These are phyloP conservation scores for Candida nemodendra DNA, from an alignment of 805 yeast genomes.

Conservation along the genomic window DNA sequence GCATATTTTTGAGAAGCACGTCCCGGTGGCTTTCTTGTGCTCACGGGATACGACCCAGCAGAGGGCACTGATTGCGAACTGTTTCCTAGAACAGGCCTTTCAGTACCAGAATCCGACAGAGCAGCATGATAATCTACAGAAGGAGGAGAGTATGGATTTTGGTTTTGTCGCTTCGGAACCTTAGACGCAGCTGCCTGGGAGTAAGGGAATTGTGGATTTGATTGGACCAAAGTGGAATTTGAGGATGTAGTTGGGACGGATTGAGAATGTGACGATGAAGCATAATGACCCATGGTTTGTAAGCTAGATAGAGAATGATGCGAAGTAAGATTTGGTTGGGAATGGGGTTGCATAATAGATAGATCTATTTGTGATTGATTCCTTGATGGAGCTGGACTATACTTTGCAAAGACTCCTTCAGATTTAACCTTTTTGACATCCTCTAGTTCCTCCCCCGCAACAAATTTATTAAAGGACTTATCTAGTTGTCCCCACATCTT, in stretches of 20 bases:
- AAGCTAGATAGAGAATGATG: conserved; percentile 11
- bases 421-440: conserved; percentile 34
- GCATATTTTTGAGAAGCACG: conserved; percentile 2
- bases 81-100: not conserved
- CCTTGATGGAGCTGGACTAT: conserved; percentile 68
- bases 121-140: no score
- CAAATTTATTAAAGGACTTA: conserved; percentile 72
- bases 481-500: conserved; percentile 88
- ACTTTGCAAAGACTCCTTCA: conserved; percentile 66
- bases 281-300: conserved; percentile 7
- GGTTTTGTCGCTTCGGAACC: conserved; percentile 9
- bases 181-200: conserved; percentile 14
- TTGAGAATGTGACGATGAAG: conserved; percentile 18
- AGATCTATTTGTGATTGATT: conserved; percentile 43
- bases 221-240: conserved; percentile 19
- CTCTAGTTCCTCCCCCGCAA: conserved; percentile 77
- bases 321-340: conserved; percentile 17
- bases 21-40: not conserved
- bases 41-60: conserved; percentile 1
- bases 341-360: conserved; percentile 17
- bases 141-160: conserved; percentile 14
- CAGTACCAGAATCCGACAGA: not conserved
- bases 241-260: conserved; percentile 27
- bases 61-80: conserved; percentile 2
- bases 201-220: conserved; percentile 8